These are phyloP conservation scores for Angophora floribunda DNA, from an alignment of 345 rosid genomes.

Conservation along the genomic window DNA sequence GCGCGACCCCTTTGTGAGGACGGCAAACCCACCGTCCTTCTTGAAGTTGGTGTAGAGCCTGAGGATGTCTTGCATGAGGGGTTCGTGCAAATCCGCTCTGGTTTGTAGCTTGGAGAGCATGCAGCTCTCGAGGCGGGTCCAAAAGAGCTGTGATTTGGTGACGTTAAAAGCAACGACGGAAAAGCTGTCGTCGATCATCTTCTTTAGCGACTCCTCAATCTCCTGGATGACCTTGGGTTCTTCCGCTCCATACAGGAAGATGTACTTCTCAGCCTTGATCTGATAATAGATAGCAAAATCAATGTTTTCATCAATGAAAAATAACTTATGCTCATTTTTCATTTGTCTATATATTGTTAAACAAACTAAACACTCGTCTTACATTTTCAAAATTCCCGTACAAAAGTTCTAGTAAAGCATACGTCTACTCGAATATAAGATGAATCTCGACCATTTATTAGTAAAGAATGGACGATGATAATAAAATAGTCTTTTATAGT, in stretches of 20 bases:
- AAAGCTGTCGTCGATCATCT: neutral
- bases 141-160: neutral
- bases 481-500: neutral
- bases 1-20: neutral
- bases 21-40: neutral
- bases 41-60: constrained; percentile 5
- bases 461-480: neutral
- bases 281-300: neutral
- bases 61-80: constrained; percentile 1
- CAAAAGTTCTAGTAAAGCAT: neutral
- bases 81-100: neutral
- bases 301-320: neutral
- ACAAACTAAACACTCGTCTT: neutral
- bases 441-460: neutral
- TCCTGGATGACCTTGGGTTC: neutral
- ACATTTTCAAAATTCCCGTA: neutral
- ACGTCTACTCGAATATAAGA: neutral
- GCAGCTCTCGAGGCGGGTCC: constrained; percentile 4
- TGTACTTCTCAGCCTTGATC: neutral
- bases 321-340: neutral
- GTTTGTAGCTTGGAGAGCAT: neutral
- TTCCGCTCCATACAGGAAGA: constrained; percentile 10
- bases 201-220: neutral
- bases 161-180: neutral
- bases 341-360: neutral